Evolutionary conservation across 495 filamentous ascomycete genomes (phyloP), one percentile per base, ranked within the genome.

Genomic region (Podospora comata): DNA sequence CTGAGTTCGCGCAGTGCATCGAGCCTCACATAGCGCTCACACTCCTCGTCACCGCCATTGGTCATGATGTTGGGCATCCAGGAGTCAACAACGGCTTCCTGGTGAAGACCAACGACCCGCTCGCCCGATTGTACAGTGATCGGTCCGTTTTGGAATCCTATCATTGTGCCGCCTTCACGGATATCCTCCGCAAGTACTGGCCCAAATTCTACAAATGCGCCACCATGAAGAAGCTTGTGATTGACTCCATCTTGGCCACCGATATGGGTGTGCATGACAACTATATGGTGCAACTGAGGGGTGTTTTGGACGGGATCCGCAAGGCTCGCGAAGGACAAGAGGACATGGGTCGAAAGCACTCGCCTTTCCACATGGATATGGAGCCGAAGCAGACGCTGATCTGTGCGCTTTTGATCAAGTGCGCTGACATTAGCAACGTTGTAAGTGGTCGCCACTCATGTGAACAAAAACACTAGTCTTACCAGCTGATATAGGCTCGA

Each of bases 101-200:
- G 9, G 88, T 97, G 27, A 92, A 91, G 62, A 87, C 97, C 23
- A 97, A 97, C 75, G 91, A 95, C 54, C 96, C 95, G 15, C 83
- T 99, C 19, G 95, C 95, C n/a, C 95, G 98, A 75, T 83, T 98
- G 16, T 99, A 99, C 79, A 99, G 98, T 76, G 95, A 99, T 77
- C 91, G 90, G 69, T 99, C 95, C 18, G 95, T 99, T 26, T 85
- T 99, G 30, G 95, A 99, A 79, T 94, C 94, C 18, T 99, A 97
- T 76, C 95, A 99, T 73, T 97, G 95, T 75, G 96, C 95, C 16
- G 95, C 96, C 3, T 99, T 94, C 75, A 97, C 92, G 2, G 95
- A 98, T 75, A 97, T 99, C 44, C 86, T 99, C 44, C 91, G 93
- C 60, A 89, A 93, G 44, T 87, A 97, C 78, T 99, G 95, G 95